Evolutionary conservation across 768 basidiomycete genomes (phyloP).

Genomic region (Tulasnella sp.): DNA sequence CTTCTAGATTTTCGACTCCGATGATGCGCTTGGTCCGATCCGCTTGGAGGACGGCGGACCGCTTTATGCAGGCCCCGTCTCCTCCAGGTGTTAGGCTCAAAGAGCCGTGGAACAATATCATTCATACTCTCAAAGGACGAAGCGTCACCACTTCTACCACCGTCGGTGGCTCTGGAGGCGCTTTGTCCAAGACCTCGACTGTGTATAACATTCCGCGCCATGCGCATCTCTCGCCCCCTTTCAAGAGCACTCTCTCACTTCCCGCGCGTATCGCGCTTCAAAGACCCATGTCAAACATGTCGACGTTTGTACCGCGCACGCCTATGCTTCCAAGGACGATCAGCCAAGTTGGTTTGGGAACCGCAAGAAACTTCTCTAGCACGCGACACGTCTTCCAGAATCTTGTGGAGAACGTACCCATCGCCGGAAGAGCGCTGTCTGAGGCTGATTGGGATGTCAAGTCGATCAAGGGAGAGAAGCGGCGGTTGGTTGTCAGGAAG

Average conservation of each 20-base stretch:
- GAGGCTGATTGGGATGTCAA: conserved; percentile 62
- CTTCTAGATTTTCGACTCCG: no score
- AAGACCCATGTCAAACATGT: background rate
- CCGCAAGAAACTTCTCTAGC: conserved; percentile 58
- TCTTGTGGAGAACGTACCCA: conserved; percentile 65
- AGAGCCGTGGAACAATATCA: background rate
- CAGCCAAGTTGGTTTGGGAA: conserved; percentile 62
- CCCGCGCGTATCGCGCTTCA: conserved; percentile 16
- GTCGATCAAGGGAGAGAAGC: conserved; percentile 29
- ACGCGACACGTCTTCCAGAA: conserved; percentile 70
- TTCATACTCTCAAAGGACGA: background rate
- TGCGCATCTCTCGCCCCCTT: background rate
- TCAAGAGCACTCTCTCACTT: conserved; percentile 9
- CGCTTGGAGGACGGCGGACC: conserved; percentile 8
- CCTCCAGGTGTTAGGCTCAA: background rate
- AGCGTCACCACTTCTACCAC: background rate
- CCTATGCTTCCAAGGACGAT: conserved; percentile 36
- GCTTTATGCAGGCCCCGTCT: background rate
- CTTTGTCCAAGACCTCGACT: background rate
- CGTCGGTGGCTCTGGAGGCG: background rate
- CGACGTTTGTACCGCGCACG: conserved; percentile 14
- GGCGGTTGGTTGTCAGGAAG: conserved; percentile 20
- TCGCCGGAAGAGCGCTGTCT: conserved; percentile 61
- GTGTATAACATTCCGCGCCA: background rate
- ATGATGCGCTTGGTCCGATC: conserved; percentile 9